Conservation (phyloP, 2,329 filamentous ascomycete genomes). For the Hypoxylon sp. region DNA sequence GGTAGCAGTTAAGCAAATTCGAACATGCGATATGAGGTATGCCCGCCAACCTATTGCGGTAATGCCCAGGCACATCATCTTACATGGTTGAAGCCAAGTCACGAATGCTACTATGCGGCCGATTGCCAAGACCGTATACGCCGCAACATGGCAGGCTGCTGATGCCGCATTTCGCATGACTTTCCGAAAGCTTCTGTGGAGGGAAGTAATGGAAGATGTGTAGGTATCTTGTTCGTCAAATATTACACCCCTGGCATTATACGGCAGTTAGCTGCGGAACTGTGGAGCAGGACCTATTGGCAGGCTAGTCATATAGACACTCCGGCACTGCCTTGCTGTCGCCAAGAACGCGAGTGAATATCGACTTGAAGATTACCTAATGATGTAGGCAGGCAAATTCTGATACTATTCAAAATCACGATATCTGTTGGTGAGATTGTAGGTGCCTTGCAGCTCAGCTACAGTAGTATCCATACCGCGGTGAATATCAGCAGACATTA, state of each 20-base stretch:
- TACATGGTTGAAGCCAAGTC: neutral
- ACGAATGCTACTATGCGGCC: neutral
- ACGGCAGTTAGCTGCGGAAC: neutral
- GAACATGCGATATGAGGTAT: too few species aligned
- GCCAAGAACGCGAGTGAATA: neutral
- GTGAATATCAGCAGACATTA: neutral
- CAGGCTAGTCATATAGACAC: neutral
- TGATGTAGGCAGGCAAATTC: neutral
- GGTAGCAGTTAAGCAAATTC: too few species aligned
- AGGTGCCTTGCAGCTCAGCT: neutral
- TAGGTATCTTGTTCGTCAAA: neutral
- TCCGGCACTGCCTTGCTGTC: neutral
- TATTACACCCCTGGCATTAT: neutral
- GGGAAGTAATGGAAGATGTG: neutral
- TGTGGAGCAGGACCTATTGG: neutral
- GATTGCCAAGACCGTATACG: neutral
- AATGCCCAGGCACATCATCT: neutral
- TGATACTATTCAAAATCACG: neutral
- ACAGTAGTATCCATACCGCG: neutral
- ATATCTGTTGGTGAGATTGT: neutral
- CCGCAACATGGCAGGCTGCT: neutral
- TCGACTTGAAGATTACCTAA: neutral
- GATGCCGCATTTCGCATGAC: neutral
- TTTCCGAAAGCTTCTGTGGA: neutral
- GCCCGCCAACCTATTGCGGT: slow-evolving; percentile 44